Evolutionary conservation across 139 green algal genomes (phyloP).

Genomic region (Ettlia oleoabundans): DNA sequence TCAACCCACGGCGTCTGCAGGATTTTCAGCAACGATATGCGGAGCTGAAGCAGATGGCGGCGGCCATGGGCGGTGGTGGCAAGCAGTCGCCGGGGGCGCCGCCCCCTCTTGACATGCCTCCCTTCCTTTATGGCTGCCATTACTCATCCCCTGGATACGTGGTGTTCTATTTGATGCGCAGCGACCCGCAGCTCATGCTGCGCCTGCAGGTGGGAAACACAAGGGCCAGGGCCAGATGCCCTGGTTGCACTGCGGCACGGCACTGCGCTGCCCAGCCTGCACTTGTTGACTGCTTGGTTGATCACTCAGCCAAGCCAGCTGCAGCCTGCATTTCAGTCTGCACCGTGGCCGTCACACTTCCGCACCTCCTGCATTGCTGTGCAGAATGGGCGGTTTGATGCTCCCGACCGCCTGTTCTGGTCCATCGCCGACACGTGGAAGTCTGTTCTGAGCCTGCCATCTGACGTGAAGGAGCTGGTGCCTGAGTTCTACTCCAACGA

Average conservation of each 20-base stretch:
- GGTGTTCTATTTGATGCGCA: constrained; percentile 91
- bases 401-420: constrained; percentile 67
- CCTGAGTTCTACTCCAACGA: constrained; percentile 80
- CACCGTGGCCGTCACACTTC: too few species aligned
- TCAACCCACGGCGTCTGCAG: constrained; percentile 77
- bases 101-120: constrained; percentile 50
- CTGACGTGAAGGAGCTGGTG: constrained; percentile 85
- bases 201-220: constrained; percentile 29
- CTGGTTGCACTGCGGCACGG: background rate
- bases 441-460: constrained; percentile 50
- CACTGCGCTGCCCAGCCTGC: too few species aligned
- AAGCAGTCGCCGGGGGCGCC: constrained; percentile 45
- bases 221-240: too few species aligned
- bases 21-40: constrained; percentile 47
- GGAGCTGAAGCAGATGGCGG: constrained; percentile 39
- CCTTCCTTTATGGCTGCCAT: constrained; percentile 95
- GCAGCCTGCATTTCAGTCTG: too few species aligned
- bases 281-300: too few species aligned
- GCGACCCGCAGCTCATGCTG: constrained; percentile 74
- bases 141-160: constrained; percentile 95
- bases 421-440: constrained; percentile 66
- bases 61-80: constrained; percentile 9
- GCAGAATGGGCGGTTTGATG: constrained; percentile 75
- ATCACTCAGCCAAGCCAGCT: too few species aligned
- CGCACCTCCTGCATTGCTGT: background rate